Conservation (phyloP, 305 asterid species). For the Fraxinus greggii region DNA sequence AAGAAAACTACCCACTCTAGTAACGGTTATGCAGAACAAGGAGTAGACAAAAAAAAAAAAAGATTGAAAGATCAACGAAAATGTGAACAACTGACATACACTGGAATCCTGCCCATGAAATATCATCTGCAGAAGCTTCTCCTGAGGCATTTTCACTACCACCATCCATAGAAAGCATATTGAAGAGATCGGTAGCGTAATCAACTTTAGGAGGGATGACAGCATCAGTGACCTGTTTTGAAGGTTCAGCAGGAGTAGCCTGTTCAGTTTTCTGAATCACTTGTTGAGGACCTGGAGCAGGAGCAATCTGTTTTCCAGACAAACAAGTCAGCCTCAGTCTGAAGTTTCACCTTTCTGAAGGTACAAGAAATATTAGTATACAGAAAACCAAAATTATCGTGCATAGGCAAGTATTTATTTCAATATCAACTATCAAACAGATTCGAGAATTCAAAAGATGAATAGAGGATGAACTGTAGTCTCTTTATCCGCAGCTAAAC, state of each 20-base stretch:
- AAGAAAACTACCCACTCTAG: background rate
- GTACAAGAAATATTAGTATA: background rate
- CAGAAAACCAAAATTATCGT: background rate
- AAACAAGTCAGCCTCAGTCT: conserved; percentile 14
- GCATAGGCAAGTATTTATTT: background rate
- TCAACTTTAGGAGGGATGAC: conserved; percentile 71
- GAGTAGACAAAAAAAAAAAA: background rate
- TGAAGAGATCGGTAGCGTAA: conserved; percentile 87
- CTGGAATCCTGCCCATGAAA: conserved; percentile 93
- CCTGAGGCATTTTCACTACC: conserved; percentile 55
- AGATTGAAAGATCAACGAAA: conserved; percentile 6
- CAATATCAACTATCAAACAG: background rate
- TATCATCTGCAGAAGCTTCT: conserved; percentile 65
- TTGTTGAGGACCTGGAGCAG: conserved; percentile 55
- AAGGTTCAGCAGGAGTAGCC: conserved; percentile 40
- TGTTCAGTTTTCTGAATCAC: conserved; percentile 56
- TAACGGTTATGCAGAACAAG: background rate
- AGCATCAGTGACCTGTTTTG: conserved; percentile 45
- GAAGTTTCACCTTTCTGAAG: conserved; percentile 6
- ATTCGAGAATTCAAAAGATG: conserved; percentile 4
- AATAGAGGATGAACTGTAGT: background rate
- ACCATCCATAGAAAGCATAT: conserved; percentile 84
- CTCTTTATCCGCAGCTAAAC: background rate
- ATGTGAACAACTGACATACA: conserved; percentile 47
- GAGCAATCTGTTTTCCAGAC: conserved; percentile 56